Conservation (phyloP, 148 eudicot species). For the Rhododendron ferrugineum region DNA sequence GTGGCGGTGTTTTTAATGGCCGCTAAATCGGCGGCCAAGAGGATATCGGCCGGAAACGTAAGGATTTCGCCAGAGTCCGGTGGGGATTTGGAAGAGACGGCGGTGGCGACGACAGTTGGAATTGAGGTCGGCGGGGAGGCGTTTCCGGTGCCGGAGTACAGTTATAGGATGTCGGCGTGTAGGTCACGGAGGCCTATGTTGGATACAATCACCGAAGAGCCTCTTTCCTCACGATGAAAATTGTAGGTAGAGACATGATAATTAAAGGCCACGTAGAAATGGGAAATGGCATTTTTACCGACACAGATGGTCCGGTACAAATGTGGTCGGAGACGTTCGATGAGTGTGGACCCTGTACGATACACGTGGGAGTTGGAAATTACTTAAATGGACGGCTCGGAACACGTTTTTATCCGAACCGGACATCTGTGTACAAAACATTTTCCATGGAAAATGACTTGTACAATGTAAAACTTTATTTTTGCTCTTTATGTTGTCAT, state of each 20-base stretch:
- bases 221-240: conserved; percentile 18
- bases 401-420: too few species aligned
- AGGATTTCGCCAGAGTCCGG: conserved; percentile 12
- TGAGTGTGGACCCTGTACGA: not conserved
- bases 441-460: not conserved
- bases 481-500: too few species aligned
- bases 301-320: too few species aligned
- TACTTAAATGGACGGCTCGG: not conserved
- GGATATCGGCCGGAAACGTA: conserved; percentile 16
- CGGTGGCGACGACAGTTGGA: not conserved
- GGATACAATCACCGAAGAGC: conserved; percentile 40
- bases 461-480: not conserved
- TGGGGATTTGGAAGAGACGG: not conserved
- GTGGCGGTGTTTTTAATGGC: conserved; percentile 21
- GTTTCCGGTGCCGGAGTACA: conserved; percentile 17
- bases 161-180: conserved; percentile 23
- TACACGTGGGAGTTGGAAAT: not conserved
- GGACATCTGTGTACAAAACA: too few species aligned
- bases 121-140: conserved; percentile 7
- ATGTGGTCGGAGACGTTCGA: not conserved
- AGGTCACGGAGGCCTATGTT: conserved; percentile 31
- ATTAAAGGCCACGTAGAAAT: conserved; percentile 1
- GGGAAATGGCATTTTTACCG: not conserved
- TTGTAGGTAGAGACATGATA: not conserved
- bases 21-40: conserved; percentile 15